These are phyloP conservation scores for Russula virescens DNA, from an alignment of 768 basidiomycete genomes.

Conservation along the genomic window DNA sequence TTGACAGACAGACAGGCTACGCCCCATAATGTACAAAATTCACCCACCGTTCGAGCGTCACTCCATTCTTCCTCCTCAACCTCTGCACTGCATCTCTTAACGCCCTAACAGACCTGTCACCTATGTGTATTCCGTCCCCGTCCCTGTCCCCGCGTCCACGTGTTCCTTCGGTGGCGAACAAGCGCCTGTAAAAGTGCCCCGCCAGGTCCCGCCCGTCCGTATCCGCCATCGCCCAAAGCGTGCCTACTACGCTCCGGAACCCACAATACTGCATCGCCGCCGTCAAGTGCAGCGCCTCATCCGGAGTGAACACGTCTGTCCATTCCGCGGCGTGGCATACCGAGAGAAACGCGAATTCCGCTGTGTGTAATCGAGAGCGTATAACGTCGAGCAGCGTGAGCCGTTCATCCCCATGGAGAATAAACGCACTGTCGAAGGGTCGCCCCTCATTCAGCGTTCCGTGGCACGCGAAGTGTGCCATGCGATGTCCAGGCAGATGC, in stretches of 20 bases:
- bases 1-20: background rate
- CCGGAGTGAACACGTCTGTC: conserved; percentile 1
- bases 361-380: conserved; percentile 2
- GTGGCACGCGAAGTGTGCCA: conserved; percentile 19
- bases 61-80: conserved; percentile 3
- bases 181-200: background rate
- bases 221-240: conserved; percentile 22
- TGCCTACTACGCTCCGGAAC: conserved; percentile 16
- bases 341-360: conserved; percentile 14
- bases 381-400: conserved; percentile 14
- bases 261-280: conserved; percentile 22
- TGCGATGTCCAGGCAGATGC: background rate
- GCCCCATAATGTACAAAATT: conserved; percentile 16
- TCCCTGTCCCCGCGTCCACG: no score
- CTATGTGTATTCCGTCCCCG: background rate
- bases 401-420: background rate
- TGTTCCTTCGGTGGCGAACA: conserved; percentile 8
- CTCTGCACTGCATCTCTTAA: conserved; percentile 1
- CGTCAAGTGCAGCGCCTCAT: conserved; percentile 23
- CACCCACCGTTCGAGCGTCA: conserved; percentile 12
- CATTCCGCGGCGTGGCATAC: conserved; percentile 18
- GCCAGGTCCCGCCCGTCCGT: conserved; percentile 12
- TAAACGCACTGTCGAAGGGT: conserved; percentile 9
- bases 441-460: background rate
- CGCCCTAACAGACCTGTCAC: background rate